Evolutionary conservation across 306 rosid genomes (phyloP).

Genomic region (Casuarina cunninghamiana): DNA sequence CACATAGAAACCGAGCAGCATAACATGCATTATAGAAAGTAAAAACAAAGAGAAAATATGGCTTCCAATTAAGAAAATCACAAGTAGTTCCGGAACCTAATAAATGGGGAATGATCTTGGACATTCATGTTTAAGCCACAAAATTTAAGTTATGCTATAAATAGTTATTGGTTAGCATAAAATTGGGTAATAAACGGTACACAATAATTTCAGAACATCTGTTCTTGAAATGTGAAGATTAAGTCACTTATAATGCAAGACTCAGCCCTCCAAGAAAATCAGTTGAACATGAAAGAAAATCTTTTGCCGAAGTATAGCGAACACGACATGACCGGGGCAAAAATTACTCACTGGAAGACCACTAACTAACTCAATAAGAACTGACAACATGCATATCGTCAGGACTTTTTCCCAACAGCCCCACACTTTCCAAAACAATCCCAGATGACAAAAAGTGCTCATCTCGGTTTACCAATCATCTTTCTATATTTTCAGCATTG

Average conservation of each 20-base stretch:
- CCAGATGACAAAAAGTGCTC: background rate
- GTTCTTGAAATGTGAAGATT: background rate
- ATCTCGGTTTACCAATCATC: constrained; percentile 4
- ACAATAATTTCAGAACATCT: background rate
- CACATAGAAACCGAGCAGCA: background rate
- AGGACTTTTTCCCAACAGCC: background rate
- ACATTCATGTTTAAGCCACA: background rate
- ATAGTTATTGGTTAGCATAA: background rate
- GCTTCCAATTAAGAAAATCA: too few relatives aligned
- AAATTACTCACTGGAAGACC: background rate
- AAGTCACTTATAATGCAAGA: background rate
- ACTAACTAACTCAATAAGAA: background rate
- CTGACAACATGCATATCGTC: background rate
- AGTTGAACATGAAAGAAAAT: background rate
- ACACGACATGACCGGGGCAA: background rate
- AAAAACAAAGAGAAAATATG: background rate
- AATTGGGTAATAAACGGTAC: background rate
- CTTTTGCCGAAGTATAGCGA: background rate
- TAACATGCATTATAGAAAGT: background rate
- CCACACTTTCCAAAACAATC: background rate
- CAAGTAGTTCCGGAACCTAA: background rate
- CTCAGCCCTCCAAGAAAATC: background rate
- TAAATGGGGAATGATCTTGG: background rate
- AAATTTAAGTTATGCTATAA: background rate
- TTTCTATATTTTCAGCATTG: background rate